Evolutionary conservation across 2,329 filamentous ascomycete genomes (phyloP).

Genomic region (Sarocladium strictum): DNA sequence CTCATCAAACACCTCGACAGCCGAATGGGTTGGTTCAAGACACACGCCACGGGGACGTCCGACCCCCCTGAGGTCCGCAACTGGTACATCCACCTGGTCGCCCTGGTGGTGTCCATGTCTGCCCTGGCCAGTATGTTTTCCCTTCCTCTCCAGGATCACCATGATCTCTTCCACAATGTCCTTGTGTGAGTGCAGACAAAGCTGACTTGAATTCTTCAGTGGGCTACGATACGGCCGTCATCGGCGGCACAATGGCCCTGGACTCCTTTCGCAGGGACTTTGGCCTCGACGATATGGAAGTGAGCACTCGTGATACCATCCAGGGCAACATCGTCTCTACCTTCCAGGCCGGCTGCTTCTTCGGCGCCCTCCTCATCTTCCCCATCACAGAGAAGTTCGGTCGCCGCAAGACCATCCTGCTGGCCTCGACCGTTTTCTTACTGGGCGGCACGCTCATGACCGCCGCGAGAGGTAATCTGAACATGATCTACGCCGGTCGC

Average conservation of each 20-base stretch:
- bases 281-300: slow-evolving; percentile 20
- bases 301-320: slow-evolving; percentile 23
- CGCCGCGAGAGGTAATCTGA: slow-evolving; percentile 24
- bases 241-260: slow-evolving; percentile 32
- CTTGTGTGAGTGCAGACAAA: too few species aligned
- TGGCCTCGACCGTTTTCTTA: slow-evolving; percentile 35
- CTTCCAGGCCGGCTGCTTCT: slow-evolving; percentile 34
- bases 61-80: slow-evolving; percentile 28
- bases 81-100: slow-evolving; percentile 27
- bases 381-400: slow-evolving; percentile 42
- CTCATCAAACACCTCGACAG: neutral
- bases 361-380: slow-evolving; percentile 33
- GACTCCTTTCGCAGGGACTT: slow-evolving; percentile 31
- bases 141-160: neutral
- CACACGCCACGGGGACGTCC: slow-evolving; percentile 30
- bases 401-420: slow-evolving; percentile 38
- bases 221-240: slow-evolving; percentile 32
- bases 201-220: slow-evolving; percentile 15
- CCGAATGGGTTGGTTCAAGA: slow-evolving; percentile 18
- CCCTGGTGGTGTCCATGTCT: slow-evolving; percentile 26
- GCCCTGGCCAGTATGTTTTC: slow-evolving; percentile 24
- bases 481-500: slow-evolving; percentile 39
- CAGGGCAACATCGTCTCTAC: slow-evolving; percentile 34
- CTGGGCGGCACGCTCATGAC: slow-evolving; percentile 29
- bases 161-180: neutral